Evolutionary conservation across 2,329 filamentous ascomycete genomes (phyloP), one percentile per base, ranked within the genome.

Genomic region (Aspergillus sp.): DNA sequence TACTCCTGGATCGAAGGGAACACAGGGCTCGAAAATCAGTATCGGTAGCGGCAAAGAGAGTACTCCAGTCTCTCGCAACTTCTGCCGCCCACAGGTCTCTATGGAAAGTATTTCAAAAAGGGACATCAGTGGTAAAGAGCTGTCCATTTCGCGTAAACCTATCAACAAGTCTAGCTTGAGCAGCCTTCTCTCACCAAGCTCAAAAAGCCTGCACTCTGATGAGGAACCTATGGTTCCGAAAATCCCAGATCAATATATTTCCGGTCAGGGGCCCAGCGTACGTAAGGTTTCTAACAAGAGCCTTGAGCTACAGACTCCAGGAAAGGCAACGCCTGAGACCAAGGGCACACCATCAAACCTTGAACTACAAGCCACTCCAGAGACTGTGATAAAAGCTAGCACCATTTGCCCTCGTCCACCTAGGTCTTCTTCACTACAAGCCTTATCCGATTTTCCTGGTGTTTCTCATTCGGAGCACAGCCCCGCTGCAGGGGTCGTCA

Each of bases 61-160:
- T 33, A 48, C 46, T 19, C 51, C 37, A 15, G 19, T 39, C 15
- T 24, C 52, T 17, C 56, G 44, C 9, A 58, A 60, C 20, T 60
- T 58, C 11, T 63, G 61, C 17, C 56, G 60, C 12, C 55, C 64
- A 5, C 53, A 58, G 17, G 34, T 58, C 5, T 58, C 56, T 12
- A 34, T 61, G 11, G 61, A 65, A 12, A 55, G 27, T 19, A 15
- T 54, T 17, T 24, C 46, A 15, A 64, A 46, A 52, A 42, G 56
- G 7, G 58, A 61, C 51, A 42, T 57, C 39, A 58, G 53, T 20
- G 56, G 46, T 17, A 57, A 59, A 19, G 58, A 65, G 19, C 27
- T 54, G 24, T 50, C 60, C 6, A 56, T 62, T 17, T 53, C 47
- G 13, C 60, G 60, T 6, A 64, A 64, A 44, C 55, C 58, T 17